Evolutionary conservation across 2,329 filamentous ascomycete genomes (phyloP), one percentile per base, ranked within the genome.

Genomic region (Alternaria brassicicola): DNA sequence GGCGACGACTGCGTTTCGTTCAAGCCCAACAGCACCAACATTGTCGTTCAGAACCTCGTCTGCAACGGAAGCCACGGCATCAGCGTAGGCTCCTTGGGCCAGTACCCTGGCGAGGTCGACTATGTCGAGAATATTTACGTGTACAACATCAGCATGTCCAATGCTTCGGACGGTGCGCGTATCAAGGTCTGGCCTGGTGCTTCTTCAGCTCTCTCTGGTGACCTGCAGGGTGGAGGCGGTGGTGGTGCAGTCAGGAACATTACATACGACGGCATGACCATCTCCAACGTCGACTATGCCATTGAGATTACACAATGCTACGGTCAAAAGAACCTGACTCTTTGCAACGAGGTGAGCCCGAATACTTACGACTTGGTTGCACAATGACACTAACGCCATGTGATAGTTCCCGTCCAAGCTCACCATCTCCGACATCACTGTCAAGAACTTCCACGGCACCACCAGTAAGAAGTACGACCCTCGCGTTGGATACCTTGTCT

Each of bases 61-160:
- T 91, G 89, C 76, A 88, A 88, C 67, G 88, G 88, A 31, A 89
- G 86, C 3, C 89, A 91, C 68, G 89, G 89, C 36, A 90, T 91
- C 64, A 88, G 85, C 9, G 87, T 91, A n/a, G 89, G 89, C 7
- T 89, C 86, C 0, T 78, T 91, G 0, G 89, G 89, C 21, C 88
- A 91, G 74, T 91, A 91, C 69, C 68, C 78, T 15, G 83, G 81
- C 21, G 83, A 87, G 62, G 83, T 84, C 15, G 89, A 91, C 62
- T 87, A 90, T 43, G 87, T 91, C 2, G 82, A 89, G 74, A 86
- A 91, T 65, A 71, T 91, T n/a, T 86, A 87, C 65, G 83, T 77
- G 41, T 70, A 74, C 64, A 76, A 78, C 59, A 64, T 76, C 59
- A 68, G 58, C 52, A 73, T 77, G 76, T 71, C 76, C 66, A 78